Conservation (phyloP, 2,329 filamentous ascomycete genomes). For the Immersiporthe knoxdaviesiana region DNA sequence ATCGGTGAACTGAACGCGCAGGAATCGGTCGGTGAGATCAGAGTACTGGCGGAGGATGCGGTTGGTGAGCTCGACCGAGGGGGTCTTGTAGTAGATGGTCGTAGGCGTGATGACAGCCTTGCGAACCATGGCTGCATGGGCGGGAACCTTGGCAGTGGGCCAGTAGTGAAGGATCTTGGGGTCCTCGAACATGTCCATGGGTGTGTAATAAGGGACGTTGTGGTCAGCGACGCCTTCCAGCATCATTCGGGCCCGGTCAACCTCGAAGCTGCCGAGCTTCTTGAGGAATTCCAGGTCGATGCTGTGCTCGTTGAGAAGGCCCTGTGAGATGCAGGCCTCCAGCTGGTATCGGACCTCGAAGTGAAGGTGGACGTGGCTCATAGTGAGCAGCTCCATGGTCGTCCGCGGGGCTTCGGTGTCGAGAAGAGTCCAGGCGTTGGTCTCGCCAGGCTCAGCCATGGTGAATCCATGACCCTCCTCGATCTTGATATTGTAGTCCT, state of each 20-base stretch:
- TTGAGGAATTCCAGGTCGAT: constrained; percentile 70
- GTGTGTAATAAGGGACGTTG: constrained; percentile 65
- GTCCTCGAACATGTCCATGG: constrained; percentile 71
- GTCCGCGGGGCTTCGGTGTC: constrained; percentile 6
- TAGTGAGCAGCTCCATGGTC: constrained; percentile 37
- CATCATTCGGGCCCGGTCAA: constrained; percentile 61
- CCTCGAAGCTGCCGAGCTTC: constrained; percentile 53
- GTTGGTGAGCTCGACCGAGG: constrained; percentile 84
- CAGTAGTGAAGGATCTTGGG: constrained; percentile 52
- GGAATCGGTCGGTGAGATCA: constrained; percentile 73
- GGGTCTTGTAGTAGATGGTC: constrained; percentile 76
- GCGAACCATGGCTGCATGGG: constrained; percentile 74
- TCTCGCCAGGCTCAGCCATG: constrained; percentile 16
- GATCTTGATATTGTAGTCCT: constrained; percentile 71
- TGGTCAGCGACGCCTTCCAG: constrained; percentile 75
- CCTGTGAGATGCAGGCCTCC: constrained; percentile 87
- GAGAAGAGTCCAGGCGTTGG: constrained; percentile 25
- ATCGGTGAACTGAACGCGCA: constrained; percentile 88
- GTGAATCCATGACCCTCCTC: constrained; percentile 16
- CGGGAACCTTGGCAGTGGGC: constrained; percentile 58
- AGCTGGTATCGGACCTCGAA: constrained; percentile 86
- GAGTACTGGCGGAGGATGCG: constrained; percentile 77
- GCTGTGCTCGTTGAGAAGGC: constrained; percentile 75
- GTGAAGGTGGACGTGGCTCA: constrained; percentile 51
- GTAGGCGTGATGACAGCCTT: constrained; percentile 84